A percentile compares a stretch with the other conserved stretches of the same genome.
phyloP scores from a whole-genome alignment of 371 early-diverging fungal species.

The Lichtheimia ramosa region DNA sequence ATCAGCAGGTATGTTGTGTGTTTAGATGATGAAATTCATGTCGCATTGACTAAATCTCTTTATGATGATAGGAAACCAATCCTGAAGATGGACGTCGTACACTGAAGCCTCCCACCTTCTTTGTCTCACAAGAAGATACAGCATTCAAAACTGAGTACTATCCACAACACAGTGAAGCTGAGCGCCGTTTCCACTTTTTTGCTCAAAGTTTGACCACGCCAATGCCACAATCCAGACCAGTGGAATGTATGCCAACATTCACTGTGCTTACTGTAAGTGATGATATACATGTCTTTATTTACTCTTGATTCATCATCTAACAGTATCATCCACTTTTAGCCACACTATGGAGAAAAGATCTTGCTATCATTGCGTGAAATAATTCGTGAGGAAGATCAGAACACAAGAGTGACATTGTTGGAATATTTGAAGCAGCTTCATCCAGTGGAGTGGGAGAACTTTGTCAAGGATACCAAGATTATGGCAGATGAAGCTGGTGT shows the following conservation, averaged over 20 bases:
- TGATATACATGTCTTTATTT: background rate
- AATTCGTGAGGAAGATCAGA: constrained; percentile 81
- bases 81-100: constrained; percentile 71
- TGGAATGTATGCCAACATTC: constrained; percentile 86
- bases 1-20: constrained; percentile 63
- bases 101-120: constrained; percentile 81
- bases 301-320: background rate
- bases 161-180: constrained; percentile 80
- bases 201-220: constrained; percentile 86
- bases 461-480: constrained; percentile 86
- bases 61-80: constrained; percentile 25
- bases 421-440: constrained; percentile 88
- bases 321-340: constrained; percentile 23
- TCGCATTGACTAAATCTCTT: background rate
- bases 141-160: constrained; percentile 79
- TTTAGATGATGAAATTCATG: background rate
- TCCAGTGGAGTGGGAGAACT: constrained; percentile 88
- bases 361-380: constrained; percentile 81
- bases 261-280: constrained; percentile 74
- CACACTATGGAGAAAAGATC: constrained; percentile 90
- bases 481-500: constrained; percentile 57
- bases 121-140: constrained; percentile 82
- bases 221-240: constrained; percentile 82
- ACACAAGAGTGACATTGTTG: constrained; percentile 79
- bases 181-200: constrained; percentile 86